Evolutionary conservation across 495 filamentous ascomycete species (phyloP).

Genomic region (Venustampulla echinocandica): DNA sequence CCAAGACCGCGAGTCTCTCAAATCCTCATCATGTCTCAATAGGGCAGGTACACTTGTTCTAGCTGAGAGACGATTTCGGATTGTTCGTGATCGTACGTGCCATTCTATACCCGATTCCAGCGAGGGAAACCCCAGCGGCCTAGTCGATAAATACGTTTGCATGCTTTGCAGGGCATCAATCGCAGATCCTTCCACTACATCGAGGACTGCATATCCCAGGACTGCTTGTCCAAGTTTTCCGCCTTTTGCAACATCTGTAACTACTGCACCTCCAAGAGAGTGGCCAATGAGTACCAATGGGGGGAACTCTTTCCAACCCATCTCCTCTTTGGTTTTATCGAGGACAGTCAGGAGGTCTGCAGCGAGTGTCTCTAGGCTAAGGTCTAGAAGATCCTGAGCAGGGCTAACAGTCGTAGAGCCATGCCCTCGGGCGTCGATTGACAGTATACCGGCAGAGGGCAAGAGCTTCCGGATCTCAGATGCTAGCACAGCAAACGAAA

Average conservation of each 20-base stretch:
- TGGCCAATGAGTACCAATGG: slow-evolving; percentile 83
- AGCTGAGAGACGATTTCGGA: slow-evolving; percentile 74
- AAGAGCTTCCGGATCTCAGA: slow-evolving; percentile 67
- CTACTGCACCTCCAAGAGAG: slow-evolving; percentile 89
- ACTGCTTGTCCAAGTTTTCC: slow-evolving; percentile 56
- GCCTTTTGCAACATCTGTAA: slow-evolving; percentile 69
- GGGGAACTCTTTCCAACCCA: slow-evolving; percentile 66
- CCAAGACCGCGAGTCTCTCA: slow-evolving; percentile 41
- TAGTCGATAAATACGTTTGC: slow-evolving; percentile 78
- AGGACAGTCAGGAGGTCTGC: slow-evolving; percentile 66
- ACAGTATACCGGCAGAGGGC: slow-evolving; percentile 74
- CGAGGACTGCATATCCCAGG: slow-evolving; percentile 82
- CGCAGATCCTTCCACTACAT: slow-evolving; percentile 81
- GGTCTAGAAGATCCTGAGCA: slow-evolving; percentile 37
- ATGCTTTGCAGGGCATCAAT: slow-evolving; percentile 95
- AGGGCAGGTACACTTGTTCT: slow-evolving; percentile 81
- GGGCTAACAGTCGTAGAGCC: slow-evolving; percentile 53
- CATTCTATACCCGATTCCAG: slow-evolving; percentile 79
- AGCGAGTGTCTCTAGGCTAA: slow-evolving; percentile 61
- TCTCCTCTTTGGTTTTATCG: slow-evolving; percentile 47
- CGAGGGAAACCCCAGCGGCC: slow-evolving; percentile 70
- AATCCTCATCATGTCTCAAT: slow-evolving; percentile 30
- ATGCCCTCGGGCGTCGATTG: slow-evolving; percentile 78
- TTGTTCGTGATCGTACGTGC: slow-evolving; percentile 85
- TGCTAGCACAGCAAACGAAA: slow-evolving; percentile 78